Base-by-base conservation (phyloP, 306 rosid species). In the Vachellia collinsii region DNA sequence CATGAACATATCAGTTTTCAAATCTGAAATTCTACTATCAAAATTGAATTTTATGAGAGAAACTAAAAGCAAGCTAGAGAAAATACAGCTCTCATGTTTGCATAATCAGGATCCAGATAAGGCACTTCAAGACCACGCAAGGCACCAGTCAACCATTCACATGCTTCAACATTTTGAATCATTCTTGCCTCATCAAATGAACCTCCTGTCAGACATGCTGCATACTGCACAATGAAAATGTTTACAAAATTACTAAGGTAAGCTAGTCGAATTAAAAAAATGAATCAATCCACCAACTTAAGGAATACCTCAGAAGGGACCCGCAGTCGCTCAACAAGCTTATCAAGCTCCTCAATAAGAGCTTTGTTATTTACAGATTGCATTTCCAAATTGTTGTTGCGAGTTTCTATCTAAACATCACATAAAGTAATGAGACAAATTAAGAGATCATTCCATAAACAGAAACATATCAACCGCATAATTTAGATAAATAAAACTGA, bases 61-160 rank as follows among this genome's bases (percentile, higher is more conserved):
- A 8, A 75, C 69, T 54, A 77, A 72, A 46, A 81, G 73, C 29
- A 68, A 83, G 81, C 17, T 64, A 81, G 83, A 81, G 82, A 76
- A 75, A 94, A 74, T 87, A 95, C 98, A 81, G 99, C 97, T 89
- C 89, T 88, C 92, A 88, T 95, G 83, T 88, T 95, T 73, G 96
- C 92, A 88, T 88, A 93, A 72, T 50, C 70, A 58, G 97, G 93
- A 82, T 93, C 97, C 83, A 95, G 61, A 85, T 87, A 77, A 74
- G 98, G 98, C 37, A 56, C 89, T 78, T 95, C 92, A 72, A 95
- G 94, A 78, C 97, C 89, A 80, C 83, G 94, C 83, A 93, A 84
- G 87, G 99, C 97, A 72, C 83, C 88, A 76, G 97, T 87, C 78
- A 95, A 77, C 99, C 99, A 95, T 81, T 95, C 99, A 87, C 99